Conservation (phyloP, 2,329 filamentous ascomycete genomes). For the Botryotinia globosa region DNA sequence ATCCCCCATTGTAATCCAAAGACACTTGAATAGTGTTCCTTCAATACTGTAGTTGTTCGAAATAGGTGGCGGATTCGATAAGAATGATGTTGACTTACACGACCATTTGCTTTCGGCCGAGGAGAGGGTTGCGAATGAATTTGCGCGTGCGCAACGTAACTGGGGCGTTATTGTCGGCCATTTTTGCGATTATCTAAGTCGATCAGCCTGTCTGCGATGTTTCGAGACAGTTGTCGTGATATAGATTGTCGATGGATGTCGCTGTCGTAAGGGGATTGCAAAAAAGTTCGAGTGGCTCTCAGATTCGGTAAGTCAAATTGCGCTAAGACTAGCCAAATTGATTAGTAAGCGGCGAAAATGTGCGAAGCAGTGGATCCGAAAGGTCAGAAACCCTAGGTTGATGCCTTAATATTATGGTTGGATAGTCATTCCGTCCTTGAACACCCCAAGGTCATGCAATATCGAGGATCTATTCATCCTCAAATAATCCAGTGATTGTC, state of each 20-base stretch:
- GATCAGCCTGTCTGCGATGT: slow-evolving; percentile 36
- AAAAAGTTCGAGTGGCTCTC: slow-evolving; percentile 22
- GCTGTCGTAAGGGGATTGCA: slow-evolving; percentile 31
- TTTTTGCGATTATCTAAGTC: slow-evolving; percentile 57
- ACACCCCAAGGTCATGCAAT: neutral
- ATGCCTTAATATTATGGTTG: slow-evolving; percentile 21
- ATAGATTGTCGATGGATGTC: slow-evolving; percentile 36
- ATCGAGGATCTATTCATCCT: neutral
- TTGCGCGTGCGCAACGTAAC: slow-evolving; percentile 96
- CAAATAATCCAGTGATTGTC: slow-evolving; percentile 18
- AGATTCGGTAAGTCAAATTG: slow-evolving; percentile 27
- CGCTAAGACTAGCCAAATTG: slow-evolving; percentile 23
- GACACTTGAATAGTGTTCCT: neutral
- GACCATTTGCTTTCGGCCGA: slow-evolving; percentile 99
- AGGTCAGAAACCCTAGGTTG: slow-evolving; percentile 26
- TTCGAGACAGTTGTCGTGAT: slow-evolving; percentile 35
- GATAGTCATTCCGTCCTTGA: neutral
- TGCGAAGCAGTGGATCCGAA: slow-evolving; percentile 21
- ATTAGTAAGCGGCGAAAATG: slow-evolving; percentile 27
- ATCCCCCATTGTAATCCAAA: neutral
- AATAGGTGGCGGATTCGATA: slow-evolving; percentile 24
- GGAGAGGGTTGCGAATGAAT: slow-evolving; percentile 99
- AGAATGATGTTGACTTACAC: slow-evolving; percentile 66
- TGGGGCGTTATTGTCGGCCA: slow-evolving; percentile 79
- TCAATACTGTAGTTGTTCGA: neutral